Evolutionary conservation across 1,284 basidiomycete genomes (phyloP), one percentile per base, ranked within the genome.

Genomic region (Sutorius eximius): DNA sequence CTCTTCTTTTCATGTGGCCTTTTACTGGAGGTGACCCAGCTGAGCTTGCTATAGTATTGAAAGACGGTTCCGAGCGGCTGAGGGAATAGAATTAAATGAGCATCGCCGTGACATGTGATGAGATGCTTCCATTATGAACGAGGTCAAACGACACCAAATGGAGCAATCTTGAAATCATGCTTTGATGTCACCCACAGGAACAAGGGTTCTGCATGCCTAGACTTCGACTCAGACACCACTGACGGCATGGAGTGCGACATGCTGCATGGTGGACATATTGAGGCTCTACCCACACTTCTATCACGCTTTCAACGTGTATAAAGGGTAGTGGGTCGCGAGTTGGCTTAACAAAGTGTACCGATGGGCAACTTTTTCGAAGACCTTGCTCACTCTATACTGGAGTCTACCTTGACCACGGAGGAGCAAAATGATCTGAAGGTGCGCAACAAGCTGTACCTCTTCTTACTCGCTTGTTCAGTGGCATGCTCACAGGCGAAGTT

Each of bases 331-430:
- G 27, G 15, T 24, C 10, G 11, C 7, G 18, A 6, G 47, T 42
- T 38, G n/a, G 34, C 44, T 22, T 18, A 27, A 13, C 43, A 29
- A 42, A 38, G 16, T 22, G 27, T 44, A 7, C 12, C 3, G 38
- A 67, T 67, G 66, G 69, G 69, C 38, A 68, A 67, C 46, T 71
- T 68, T 50, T 61, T 68, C 32, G 69, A 68, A 48, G 66, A 68
- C 53, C 62, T 68, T 10, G 54, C 45, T 5, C 68, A 71, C 30
- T n/a, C 44, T 2, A 44, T 69, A 32, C 34, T 68, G 5, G 58
- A 68, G 45, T 48, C 49, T 3, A 64, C 68, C 40, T 36, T 68
- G 52, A 62, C 64, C 3, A 55, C 30, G 5, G 64, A 70, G 12
- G 66, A 68, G 38, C 64, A 68, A 42, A 50, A 20, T 6, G 64